Evolutionary conservation across 352 stramenopile genomes (phyloP).

Genomic region (Phytophthora foliorum): DNA sequence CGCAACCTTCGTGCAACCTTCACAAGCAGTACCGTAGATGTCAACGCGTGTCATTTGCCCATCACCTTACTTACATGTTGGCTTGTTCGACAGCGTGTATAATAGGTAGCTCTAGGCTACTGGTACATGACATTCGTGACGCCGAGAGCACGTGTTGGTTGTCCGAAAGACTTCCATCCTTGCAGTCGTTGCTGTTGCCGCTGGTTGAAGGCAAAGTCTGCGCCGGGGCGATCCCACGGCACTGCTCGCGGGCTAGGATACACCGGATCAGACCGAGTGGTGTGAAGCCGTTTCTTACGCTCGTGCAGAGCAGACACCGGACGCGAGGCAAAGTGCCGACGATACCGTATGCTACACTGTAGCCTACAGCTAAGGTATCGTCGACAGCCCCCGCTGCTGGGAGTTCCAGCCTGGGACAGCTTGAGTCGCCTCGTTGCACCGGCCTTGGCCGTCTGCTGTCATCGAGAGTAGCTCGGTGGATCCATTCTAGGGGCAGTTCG

Average conservation of each 20-base stretch:
- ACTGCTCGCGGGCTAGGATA: slow-evolving; percentile 34
- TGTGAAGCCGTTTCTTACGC: slow-evolving; percentile 42
- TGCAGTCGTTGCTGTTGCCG: background rate
- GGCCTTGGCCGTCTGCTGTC: slow-evolving; percentile 25
- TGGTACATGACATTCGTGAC: too few relatives aligned
- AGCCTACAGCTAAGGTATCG: too few relatives aligned
- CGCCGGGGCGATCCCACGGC: slow-evolving; percentile 9
- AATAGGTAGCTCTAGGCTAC: too few relatives aligned
- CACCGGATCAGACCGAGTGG: slow-evolving; percentile 32
- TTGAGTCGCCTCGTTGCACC: slow-evolving; percentile 19
- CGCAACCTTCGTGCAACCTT: background rate
- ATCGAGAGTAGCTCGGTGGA: slow-evolving; percentile 37
- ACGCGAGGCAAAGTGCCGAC: background rate
- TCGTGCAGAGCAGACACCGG: slow-evolving; percentile 22
- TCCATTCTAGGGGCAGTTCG: slow-evolving; percentile 21
- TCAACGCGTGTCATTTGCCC: slow-evolving; percentile 12
- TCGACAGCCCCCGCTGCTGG: background rate
- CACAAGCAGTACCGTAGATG: slow-evolving; percentile 24
- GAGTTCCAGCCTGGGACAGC: background rate
- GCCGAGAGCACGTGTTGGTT: background rate
- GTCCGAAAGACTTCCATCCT: background rate
- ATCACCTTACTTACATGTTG: background rate
- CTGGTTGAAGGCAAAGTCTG: background rate
- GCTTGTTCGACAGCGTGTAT: background rate
- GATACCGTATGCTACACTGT: too few relatives aligned